These are phyloP conservation scores for Chaetomium cochliodes DNA, from an alignment of 495 filamentous ascomycete species.

Conservation along the genomic window DNA sequence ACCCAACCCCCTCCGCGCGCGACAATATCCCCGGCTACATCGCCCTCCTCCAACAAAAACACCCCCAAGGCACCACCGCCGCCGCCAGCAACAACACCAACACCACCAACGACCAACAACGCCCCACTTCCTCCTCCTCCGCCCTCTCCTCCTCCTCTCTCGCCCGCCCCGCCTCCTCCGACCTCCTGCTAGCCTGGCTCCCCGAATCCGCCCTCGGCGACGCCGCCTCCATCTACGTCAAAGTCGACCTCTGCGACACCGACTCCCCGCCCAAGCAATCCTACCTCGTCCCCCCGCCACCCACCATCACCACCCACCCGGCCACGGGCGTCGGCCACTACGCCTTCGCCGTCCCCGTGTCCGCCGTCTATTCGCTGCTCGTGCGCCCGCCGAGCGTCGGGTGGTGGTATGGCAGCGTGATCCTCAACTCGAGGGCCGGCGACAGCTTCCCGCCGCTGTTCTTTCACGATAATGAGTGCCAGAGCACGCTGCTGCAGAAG, in stretches of 20 bases:
- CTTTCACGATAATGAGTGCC: constrained; percentile 96
- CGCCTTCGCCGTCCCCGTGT: constrained; percentile 88
- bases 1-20: constrained; percentile 87
- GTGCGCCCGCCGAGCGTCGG: constrained; percentile 90
- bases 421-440: constrained; percentile 86
- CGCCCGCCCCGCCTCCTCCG: constrained; percentile 53
- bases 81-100: not conserved
- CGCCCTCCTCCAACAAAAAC: constrained; percentile 89
- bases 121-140: constrained; percentile 55
- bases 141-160: constrained; percentile 41
- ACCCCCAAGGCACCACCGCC: constrained; percentile 30
- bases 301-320: constrained; percentile 68
- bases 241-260: constrained; percentile 83
- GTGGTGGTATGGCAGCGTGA: constrained; percentile 96
- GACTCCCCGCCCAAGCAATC: constrained; percentile 78
- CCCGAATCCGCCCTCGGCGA: constrained; percentile 88
- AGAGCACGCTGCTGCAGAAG: constrained; percentile 90
- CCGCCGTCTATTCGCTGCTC: constrained; percentile 83
- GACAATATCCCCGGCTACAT: constrained; percentile 98
- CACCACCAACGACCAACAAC: constrained; percentile 18
- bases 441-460: constrained; percentile 94
- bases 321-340: constrained; percentile 70
- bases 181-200: constrained; percentile 86
- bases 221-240: constrained; percentile 84
- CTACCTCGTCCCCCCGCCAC: constrained; percentile 88